These are phyloP conservation scores for Coemansia sp. DNA, from an alignment of 192 early-diverging fungal genomes.

Conservation along the genomic window DNA sequence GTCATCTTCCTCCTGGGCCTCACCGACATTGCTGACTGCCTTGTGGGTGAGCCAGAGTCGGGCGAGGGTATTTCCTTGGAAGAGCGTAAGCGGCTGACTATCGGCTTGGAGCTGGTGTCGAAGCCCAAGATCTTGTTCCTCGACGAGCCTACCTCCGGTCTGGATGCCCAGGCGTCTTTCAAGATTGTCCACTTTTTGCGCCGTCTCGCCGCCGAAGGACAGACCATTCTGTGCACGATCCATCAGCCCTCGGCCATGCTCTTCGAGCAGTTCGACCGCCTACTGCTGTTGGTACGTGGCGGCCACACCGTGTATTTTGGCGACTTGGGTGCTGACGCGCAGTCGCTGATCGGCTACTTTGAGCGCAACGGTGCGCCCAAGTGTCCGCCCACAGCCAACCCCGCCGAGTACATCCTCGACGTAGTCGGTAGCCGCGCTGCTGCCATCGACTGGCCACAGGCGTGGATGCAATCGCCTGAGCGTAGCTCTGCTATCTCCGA, in stretches of 20 bases:
- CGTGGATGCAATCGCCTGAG: conserved; percentile 57
- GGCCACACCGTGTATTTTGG: conserved; percentile 84
- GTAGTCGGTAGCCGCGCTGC: conserved; percentile 70
- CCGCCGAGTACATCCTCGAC: conserved; percentile 87
- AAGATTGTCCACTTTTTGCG: conserved; percentile 76
- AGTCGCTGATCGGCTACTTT: conserved; percentile 72
- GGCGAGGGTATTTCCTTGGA: conserved; percentile 83
- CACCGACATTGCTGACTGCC: conserved; percentile 69
- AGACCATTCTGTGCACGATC: conserved; percentile 80
- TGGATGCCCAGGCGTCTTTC: conserved; percentile 77
- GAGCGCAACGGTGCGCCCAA: conserved; percentile 70
- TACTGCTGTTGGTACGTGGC: conserved; percentile 78
- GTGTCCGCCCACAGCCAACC: conserved; percentile 70
- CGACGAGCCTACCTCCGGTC: conserved; percentile 89
- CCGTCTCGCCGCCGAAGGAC: conserved; percentile 64
- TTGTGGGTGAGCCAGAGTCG: conserved; percentile 72
- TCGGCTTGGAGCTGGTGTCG: conserved; percentile 83
- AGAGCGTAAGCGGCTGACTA: conserved; percentile 86
- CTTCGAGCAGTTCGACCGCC: conserved; percentile 85
- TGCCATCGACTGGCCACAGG: conserved; percentile 56
- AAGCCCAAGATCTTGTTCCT: conserved; percentile 82
- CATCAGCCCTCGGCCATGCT: conserved; percentile 86
- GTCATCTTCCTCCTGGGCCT: conserved; percentile 78
- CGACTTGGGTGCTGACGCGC: conserved; percentile 70
- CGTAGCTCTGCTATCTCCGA: conserved; percentile 21